Percentiles rank a stretch among this genome's conserved stretches.
Evolutionary conservation across 371 early-diverging fungal genomes (phyloP).

Genomic region (Mucor saturninus): DNA sequence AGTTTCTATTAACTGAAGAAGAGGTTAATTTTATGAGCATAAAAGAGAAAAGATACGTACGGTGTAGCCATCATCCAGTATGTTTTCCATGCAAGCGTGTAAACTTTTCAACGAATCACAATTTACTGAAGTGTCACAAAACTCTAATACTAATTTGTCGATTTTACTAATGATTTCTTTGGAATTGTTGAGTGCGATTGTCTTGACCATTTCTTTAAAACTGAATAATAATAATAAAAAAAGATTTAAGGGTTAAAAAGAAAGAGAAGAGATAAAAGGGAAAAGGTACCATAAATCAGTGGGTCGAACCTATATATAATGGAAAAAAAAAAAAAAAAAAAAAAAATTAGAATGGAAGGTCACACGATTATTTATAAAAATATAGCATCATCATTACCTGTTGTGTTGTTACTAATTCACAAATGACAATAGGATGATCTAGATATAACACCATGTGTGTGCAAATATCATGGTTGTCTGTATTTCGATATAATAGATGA

Average conservation of each 20-base stretch:
- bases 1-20: constrained; percentile 1
- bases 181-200: not conserved
- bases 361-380: constrained; percentile 6
- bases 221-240: constrained; percentile 1
- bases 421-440: constrained; percentile 12
- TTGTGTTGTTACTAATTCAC: not conserved
- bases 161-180: constrained; percentile 8
- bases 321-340: no score
- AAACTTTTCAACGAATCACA: constrained; percentile 19
- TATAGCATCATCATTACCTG: constrained; percentile 8
- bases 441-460: constrained; percentile 32
- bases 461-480: constrained; percentile 17
- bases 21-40: not conserved
- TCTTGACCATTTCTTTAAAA: constrained; percentile 17
- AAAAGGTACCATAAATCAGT: constrained; percentile 10
- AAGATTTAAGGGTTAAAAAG: not conserved
- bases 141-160: constrained; percentile 18
- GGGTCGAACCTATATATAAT: constrained; percentile 4
- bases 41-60: constrained; percentile 1
- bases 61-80: constrained; percentile 24
- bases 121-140: constrained; percentile 23
- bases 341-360: constrained; percentile 3
- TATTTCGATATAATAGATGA: constrained; percentile 20
- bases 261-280: not conserved
- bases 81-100: constrained; percentile 19